Base-by-base conservation (phyloP, 2,329 filamentous ascomycete species). In the Penicillium sp. region DNA sequence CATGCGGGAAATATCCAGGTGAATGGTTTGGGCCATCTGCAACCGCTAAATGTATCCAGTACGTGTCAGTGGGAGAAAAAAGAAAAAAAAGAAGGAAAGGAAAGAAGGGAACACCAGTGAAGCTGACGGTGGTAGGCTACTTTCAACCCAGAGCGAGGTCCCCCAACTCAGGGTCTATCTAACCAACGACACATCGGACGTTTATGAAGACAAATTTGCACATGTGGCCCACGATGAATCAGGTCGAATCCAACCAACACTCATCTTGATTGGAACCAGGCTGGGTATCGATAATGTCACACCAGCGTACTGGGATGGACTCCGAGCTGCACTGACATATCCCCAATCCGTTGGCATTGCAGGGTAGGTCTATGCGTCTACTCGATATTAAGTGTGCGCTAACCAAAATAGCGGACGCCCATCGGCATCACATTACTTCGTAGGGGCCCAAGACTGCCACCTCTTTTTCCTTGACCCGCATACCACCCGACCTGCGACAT, bases 21-120 rank as follows among this genome's bases (percentile, higher is more conserved):
- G 91, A 97, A 75, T 99, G 94, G 94, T 99, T 99, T 75, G 94
- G 94, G 0, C 94, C 94, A n/a, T 97, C 91, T 18, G 94, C 94
- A 7, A 95, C 94, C 10, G 92, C 94, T 45, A 86, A 88, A 54
- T 97, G 94, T 72, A 97, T 99, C 62, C 88, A 94, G 91, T 95
- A 77, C 72, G 88, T 75, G 44, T 27, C 25, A 8, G 25, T 8
- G 25, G 25, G 25, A 27, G 25, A 25, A 6, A 5, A 25, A 6
- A 6, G 6, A 7, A 25, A 25, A 25, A 27, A 27, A 8, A 8
- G 18, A 21, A 21, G 18, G 18, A 25, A 6, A 6, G 6, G 3
- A 25, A 25, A 25, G 8, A 27, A 27, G 5, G 7, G 25, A 8
- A 27, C 25, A 27, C 6, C 25, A 27, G 25, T 32, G n/a, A 48